Conservation (phyloP, 1,284 basidiomycete genomes). For the Sporisorium exsertum region DNA sequence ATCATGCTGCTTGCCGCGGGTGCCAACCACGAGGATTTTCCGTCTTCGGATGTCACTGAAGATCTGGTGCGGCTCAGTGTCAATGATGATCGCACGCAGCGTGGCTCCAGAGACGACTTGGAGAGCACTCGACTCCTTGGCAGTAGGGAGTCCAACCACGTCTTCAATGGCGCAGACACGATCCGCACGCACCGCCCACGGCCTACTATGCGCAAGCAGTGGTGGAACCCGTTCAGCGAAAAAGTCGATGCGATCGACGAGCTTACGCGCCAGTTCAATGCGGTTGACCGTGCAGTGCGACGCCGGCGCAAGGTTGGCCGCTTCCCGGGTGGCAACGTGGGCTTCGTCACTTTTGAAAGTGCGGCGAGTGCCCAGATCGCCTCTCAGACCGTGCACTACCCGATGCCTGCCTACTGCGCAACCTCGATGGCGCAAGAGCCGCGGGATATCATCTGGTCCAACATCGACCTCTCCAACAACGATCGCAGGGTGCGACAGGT, state of each 20-base stretch:
- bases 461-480: conserved; percentile 76
- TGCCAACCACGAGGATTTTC: conserved; percentile 27
- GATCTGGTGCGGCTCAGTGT: conserved; percentile 25
- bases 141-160: conserved; percentile 2
- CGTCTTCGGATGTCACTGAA: conserved; percentile 11
- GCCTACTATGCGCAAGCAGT: conserved; percentile 46
- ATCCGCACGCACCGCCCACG: conserved; percentile 40
- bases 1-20: conserved; percentile 55
- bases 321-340: conserved; percentile 76
- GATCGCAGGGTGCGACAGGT: conserved; percentile 61
- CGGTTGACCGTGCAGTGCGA: conserved; percentile 56
- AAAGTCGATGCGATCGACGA: conserved; percentile 62
- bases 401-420: conserved; percentile 55
- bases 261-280: conserved; percentile 55
- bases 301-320: conserved; percentile 27
- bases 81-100: conserved; percentile 5
- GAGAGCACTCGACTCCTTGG: conserved; percentile 25
- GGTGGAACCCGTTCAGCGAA: conserved; percentile 57
- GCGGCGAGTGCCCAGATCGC: conserved; percentile 94
- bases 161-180: conserved; percentile 43
- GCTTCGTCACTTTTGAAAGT: conserved; percentile 97
- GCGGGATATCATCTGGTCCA: conserved; percentile 93
- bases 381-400: conserved; percentile 82
- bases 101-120: conserved; percentile 3
- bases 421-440: conserved; percentile 83